phyloP scores from a whole-genome alignment of 2,329 filamentous ascomycete genomes.

The Emmonsiellopsis sp. region DNA sequence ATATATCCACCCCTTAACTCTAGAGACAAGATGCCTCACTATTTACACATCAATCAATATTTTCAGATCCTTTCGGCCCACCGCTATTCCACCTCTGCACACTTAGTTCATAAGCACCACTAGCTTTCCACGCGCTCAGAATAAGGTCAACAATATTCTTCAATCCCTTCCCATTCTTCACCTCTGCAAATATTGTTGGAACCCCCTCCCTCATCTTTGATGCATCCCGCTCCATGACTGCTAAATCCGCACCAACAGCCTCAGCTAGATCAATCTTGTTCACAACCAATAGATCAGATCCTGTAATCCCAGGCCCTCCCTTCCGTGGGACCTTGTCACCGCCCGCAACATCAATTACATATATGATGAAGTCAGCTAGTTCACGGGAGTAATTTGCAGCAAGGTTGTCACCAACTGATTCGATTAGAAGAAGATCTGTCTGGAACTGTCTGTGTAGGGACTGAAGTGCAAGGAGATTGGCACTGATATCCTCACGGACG shows the following conservation, averaged over 20 bases:
- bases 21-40: too few species aligned
- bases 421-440: slow-evolving; percentile 82
- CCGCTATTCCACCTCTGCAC: slow-evolving; percentile 37
- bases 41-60: too few species aligned
- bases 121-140: slow-evolving; percentile 83
- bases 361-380: slow-evolving; percentile 94
- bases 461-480: slow-evolving; percentile 87
- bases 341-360: slow-evolving; percentile 93
- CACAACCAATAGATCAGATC: slow-evolving; percentile 84
- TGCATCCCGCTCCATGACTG: slow-evolving; percentile 90
- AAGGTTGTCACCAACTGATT: slow-evolving; percentile 91
- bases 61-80: slow-evolving; percentile 27
- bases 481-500: slow-evolving; percentile 90
- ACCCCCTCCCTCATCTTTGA: slow-evolving; percentile 92
- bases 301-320: slow-evolving; percentile 92
- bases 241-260: slow-evolving; percentile 79
- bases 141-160: slow-evolving; percentile 83
- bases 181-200: slow-evolving; percentile 89
- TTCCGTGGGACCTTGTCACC: slow-evolving; percentile 96
- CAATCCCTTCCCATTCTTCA: slow-evolving; percentile 84
- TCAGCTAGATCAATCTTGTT: slow-evolving; percentile 96
- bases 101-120: slow-evolving; percentile 55
- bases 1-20: too few species aligned
- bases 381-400: slow-evolving; percentile 95
- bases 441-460: slow-evolving; percentile 73